phyloP scores from a whole-genome alignment of 495 filamentous ascomycete genomes.

The Aspergillus campestris region DNA sequence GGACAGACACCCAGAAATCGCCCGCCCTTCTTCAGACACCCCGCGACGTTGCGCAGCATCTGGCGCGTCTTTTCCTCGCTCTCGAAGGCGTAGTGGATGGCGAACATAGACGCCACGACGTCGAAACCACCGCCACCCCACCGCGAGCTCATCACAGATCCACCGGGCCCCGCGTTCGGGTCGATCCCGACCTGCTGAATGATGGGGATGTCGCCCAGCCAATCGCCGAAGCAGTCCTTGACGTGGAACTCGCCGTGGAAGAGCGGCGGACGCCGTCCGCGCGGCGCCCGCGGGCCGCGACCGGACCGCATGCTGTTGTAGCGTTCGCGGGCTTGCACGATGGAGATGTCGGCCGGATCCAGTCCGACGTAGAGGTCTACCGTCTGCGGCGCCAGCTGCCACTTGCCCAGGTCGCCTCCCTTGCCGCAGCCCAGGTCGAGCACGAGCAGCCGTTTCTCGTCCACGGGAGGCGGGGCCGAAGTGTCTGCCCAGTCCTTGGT shows the following conservation, averaged over 20 bases:
- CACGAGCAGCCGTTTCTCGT: conserved; percentile 56
- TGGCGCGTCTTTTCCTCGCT: conserved; percentile 75
- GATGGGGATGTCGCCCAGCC: conserved; percentile 66
- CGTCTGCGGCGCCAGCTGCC: conserved; percentile 78
- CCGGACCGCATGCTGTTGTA: conserved; percentile 67
- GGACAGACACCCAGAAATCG: conserved; percentile 90
- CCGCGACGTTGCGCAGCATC: conserved; percentile 90
- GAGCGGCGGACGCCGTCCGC: conserved; percentile 50
- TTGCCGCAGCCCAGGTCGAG: conserved; percentile 96
- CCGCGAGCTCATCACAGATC: conserved; percentile 43
- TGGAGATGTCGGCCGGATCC: conserved; percentile 84
- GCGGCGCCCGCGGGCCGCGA: conserved; percentile 39
- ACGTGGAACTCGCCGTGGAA: conserved; percentile 81
- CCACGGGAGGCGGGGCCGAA: conserved; percentile 33
- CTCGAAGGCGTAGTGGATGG: conserved; percentile 98
- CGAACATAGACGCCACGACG: conserved; percentile 97
- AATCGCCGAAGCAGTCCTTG: conserved; percentile 83
- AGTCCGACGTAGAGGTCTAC: conserved; percentile 87
- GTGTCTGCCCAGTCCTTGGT: conserved; percentile 45
- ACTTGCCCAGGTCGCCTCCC: conserved; percentile 90
- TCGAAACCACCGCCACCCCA: conserved; percentile 80
- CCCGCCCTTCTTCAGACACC: conserved; percentile 83
- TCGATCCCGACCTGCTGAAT: conserved; percentile 82
- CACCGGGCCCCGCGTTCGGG: conserved; percentile 50
- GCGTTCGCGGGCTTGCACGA: conserved; percentile 79